Conservation (phyloP, 2,329 filamentous ascomycete genomes). For the Ceratocystis diversiconidia region DNA sequence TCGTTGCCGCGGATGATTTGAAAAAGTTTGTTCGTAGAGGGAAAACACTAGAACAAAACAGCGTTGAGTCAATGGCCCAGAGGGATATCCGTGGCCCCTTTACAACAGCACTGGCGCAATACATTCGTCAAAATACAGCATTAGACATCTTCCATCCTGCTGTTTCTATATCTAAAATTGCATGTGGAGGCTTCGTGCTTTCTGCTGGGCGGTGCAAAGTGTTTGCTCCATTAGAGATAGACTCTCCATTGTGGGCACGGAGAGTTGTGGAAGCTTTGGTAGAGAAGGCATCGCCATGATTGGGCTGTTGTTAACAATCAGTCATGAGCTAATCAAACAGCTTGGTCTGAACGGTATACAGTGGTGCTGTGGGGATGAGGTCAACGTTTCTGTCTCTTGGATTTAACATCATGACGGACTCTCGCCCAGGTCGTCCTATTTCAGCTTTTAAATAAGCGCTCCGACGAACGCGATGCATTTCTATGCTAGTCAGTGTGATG, state of each 20-base stretch:
- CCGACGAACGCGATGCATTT: too few species aligned
- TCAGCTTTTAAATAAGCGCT: too few species aligned
- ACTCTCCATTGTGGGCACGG: slow-evolving; percentile 12
- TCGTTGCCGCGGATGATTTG: slow-evolving; percentile 36
- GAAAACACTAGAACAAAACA: slow-evolving; percentile 18
- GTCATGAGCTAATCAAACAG: background rate
- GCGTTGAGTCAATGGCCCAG: slow-evolving; percentile 13
- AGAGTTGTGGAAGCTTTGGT: slow-evolving; percentile 14
- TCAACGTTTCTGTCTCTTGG: too few species aligned
- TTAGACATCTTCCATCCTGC: slow-evolving; percentile 41
- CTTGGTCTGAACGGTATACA: background rate
- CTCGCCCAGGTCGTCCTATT: too few species aligned
- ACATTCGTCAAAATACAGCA: slow-evolving; percentile 39
- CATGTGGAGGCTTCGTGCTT: slow-evolving; percentile 42
- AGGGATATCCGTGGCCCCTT: slow-evolving; percentile 30
- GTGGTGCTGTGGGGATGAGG: background rate
- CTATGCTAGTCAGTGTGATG: too few species aligned
- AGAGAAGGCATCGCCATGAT: slow-evolving; percentile 10
- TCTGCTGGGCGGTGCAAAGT: slow-evolving; percentile 40
- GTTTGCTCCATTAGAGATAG: slow-evolving; percentile 21
- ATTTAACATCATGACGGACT: too few species aligned
- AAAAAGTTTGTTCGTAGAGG: slow-evolving; percentile 33
- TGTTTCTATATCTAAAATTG: slow-evolving; percentile 39
- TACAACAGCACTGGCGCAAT: slow-evolving; percentile 35
- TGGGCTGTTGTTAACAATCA: background rate